Evolutionary conservation across 2,329 filamentous ascomycete genomes (phyloP).

Genomic region (Lasiodiplodia sp.): DNA sequence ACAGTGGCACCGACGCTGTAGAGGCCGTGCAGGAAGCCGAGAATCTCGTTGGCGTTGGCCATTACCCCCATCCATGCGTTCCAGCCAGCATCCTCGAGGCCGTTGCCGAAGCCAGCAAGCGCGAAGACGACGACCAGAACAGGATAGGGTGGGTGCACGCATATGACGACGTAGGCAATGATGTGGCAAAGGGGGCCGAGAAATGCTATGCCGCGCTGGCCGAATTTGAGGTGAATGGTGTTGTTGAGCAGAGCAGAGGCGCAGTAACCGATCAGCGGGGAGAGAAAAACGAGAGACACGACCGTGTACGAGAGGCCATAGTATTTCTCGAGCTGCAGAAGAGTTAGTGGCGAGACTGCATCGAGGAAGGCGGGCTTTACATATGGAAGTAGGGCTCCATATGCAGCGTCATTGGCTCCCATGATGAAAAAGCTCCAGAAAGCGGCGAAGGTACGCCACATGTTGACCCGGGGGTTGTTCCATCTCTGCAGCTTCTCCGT

Average conservation of each 20-base stretch:
- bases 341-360: slow-evolving; percentile 37
- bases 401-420: slow-evolving; percentile 73
- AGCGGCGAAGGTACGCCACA: slow-evolving; percentile 64
- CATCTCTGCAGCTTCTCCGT: slow-evolving; percentile 61
- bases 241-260: slow-evolving; percentile 70
- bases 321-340: slow-evolving; percentile 62
- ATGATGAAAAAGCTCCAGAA: slow-evolving; percentile 70
- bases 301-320: slow-evolving; percentile 68
- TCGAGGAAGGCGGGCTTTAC: slow-evolving; percentile 36
- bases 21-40: slow-evolving; percentile 74
- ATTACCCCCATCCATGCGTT: slow-evolving; percentile 74
- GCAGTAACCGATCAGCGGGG: slow-evolving; percentile 71
- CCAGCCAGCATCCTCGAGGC: slow-evolving; percentile 69
- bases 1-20: slow-evolving; percentile 77
- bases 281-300: slow-evolving; percentile 71
- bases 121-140: slow-evolving; percentile 70
- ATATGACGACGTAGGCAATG: slow-evolving; percentile 69
- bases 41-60: slow-evolving; percentile 74
- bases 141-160: slow-evolving; percentile 73
- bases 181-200: slow-evolving; percentile 69
- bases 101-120: slow-evolving; percentile 74
- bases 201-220: slow-evolving; percentile 75
- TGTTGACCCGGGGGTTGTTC: slow-evolving; percentile 68
- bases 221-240: slow-evolving; percentile 67
- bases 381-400: slow-evolving; percentile 64